Evolutionary conservation across 129 eudicot species (phyloP), one percentile per base, ranked within the genome.

Genomic region (Saussurea involucrata): DNA sequence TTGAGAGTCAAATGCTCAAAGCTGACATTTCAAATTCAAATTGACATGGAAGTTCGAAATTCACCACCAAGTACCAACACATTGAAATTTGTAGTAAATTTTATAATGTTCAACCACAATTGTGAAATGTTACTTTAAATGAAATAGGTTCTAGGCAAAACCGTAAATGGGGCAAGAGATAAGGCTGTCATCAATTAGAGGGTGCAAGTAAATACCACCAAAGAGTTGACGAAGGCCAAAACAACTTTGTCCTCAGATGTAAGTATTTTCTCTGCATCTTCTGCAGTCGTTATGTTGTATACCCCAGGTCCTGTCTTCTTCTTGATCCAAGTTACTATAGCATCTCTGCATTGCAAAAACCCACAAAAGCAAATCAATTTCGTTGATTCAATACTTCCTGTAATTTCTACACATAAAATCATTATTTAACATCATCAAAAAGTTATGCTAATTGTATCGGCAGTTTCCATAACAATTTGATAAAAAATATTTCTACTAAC

Each of bases 301-400:
- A 93, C 81, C 33, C 91, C 96, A 17, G 97, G 97, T 69, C 98
- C 97, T 4, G 79, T 86, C 85, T 91, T 93, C 86, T 91, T 93
- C 86, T 81, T 93, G 71, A 93, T 87, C 98, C 98, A 93, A 42
- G 84, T 83, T 21, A 93, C 93, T 24, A 93, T 93, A 28, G 86
- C 96, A 32, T 90, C 97, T 76, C 98, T 93, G 83, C 73, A 71
- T 71, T 64, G 81, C 24, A 70, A 77, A 77, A 67, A 57, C 79
- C 36, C 77, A 71, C 28, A 24, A 22, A 66, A 22, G 6, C 10
- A 72, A 36, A 55, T 63, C 63, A 37, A 63, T 31, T 24, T 36
- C 75, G 49, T 42, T 58, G 15, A 63, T 29, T 63, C 58, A 63
- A 27, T 31, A 55, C 70, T 58, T 42, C 27, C 73, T 21, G 55